phyloP scores from a whole-genome alignment of 441 rosid genomes.

The Populus hybrid region DNA sequence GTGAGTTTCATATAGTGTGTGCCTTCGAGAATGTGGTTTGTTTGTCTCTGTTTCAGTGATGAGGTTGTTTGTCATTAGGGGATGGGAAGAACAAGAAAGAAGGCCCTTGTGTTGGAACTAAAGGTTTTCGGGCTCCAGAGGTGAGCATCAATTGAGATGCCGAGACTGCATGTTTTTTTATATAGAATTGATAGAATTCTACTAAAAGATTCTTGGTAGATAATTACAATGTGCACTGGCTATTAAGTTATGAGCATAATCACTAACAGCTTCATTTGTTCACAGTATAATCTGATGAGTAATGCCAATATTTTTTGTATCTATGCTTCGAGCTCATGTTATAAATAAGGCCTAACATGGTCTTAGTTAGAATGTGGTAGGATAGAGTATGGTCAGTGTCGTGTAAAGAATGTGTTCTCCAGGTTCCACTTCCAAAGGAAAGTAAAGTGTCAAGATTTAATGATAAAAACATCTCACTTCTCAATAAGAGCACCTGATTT shows the following conservation, averaged over 20 bases:
- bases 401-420: neutral
- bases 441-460: neutral
- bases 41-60: neutral
- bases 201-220: neutral
- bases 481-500: neutral
- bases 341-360: neutral
- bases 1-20: conserved; percentile 21
- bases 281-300: neutral
- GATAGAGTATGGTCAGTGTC: neutral
- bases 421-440: neutral
- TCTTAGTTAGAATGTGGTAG: neutral
- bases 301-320: neutral
- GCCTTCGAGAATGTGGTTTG: conserved; percentile 20
- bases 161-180: neutral
- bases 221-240: neutral
- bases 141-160: conserved; percentile 34
- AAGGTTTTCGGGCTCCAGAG: conserved; percentile 99
- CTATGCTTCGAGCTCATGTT: neutral
- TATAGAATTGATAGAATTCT: neutral
- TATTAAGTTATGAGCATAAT: neutral
- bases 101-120: conserved; percentile 97
- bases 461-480: neutral
- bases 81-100: conserved; percentile 65
- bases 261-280: neutral
- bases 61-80: conserved; percentile 25